Conservation (phyloP, 371 early-diverging fungal species). For the Mortierella sp. region DNA sequence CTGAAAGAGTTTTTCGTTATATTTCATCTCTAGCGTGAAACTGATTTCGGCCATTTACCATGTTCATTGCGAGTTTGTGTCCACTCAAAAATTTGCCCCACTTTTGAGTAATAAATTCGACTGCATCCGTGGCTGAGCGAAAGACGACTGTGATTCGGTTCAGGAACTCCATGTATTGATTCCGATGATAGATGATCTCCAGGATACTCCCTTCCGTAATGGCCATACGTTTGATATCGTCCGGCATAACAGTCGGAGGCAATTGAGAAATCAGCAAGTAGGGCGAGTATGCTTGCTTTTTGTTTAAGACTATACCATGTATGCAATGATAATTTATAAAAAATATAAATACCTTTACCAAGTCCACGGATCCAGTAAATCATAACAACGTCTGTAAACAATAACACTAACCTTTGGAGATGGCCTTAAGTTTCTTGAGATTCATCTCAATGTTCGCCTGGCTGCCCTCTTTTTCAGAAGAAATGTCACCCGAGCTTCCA, state of each 20-base stretch:
- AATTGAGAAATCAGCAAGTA: slow-evolving; percentile 35
- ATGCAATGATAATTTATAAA: no score
- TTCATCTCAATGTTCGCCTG: slow-evolving; percentile 29
- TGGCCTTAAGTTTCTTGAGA: slow-evolving; percentile 42
- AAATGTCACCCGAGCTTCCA: slow-evolving; percentile 2
- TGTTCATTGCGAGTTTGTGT: slow-evolving; percentile 37
- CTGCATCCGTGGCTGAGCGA: slow-evolving; percentile 44
- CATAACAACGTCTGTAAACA: no score
- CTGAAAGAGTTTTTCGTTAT: no score
- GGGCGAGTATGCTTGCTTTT: slow-evolving; percentile 48
- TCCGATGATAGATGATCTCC: slow-evolving; percentile 46
- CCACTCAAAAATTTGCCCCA: slow-evolving; percentile 45
- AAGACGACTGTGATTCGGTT: slow-evolving; percentile 45
- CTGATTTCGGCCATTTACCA: slow-evolving; percentile 24
- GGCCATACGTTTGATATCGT: slow-evolving; percentile 48
- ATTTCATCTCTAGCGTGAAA: background rate
- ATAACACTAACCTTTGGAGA: slow-evolving; percentile 49
- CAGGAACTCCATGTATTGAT: slow-evolving; percentile 40
- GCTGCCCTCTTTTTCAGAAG: slow-evolving; percentile 11
- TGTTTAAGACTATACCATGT: slow-evolving; percentile 30
- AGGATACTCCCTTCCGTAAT: slow-evolving; percentile 28
- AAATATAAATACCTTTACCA: no score
- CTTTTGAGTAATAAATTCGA: slow-evolving; percentile 41
- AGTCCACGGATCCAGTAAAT: no score
- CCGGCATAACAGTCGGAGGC: slow-evolving; percentile 47